Percentiles rank a stretch among this genome's conserved stretches.
phyloP scores from a whole-genome alignment of 441 rosid genomes.

The Theobroma grandiflorum region DNA sequence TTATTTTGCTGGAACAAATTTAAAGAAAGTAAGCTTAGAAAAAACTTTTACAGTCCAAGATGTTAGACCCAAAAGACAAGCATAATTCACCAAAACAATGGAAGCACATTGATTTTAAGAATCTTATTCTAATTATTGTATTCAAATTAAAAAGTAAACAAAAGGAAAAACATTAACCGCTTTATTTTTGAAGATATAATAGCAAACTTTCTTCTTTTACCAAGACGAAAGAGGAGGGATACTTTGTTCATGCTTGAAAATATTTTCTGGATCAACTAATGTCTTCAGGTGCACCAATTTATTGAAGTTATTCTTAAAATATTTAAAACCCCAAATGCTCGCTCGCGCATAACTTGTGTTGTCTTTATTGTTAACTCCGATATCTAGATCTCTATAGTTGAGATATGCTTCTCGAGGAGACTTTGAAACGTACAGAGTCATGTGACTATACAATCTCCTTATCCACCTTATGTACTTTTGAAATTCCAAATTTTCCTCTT shows the following conservation, averaged over 20 bases:
- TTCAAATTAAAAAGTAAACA: no score
- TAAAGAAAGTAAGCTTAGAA: no score
- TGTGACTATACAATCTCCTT: conserved; percentile 38
- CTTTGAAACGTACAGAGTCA: conserved; percentile 48
- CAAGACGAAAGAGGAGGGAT: conserved; percentile 32
- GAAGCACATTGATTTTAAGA: no score
- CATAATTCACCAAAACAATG: no score
- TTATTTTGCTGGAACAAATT: no score
- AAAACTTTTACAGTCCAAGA: no score
- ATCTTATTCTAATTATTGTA: no score
- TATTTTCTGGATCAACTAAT: conserved; percentile 56
- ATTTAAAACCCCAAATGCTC: conserved; percentile 58
- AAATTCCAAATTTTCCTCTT: conserved; percentile 1
- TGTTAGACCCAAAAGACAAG: no score
- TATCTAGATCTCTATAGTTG: conserved; percentile 14
- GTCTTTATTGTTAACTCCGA: not conserved
- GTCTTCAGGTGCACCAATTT: conserved; percentile 58
- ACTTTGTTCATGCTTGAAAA: conserved; percentile 63
- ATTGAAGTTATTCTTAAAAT: conserved; percentile 56
- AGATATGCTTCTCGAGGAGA: conserved; percentile 58
- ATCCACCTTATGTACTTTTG: conserved; percentile 45
- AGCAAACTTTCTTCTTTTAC: not conserved
- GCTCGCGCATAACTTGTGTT: conserved; percentile 38
- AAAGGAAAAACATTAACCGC: no score
- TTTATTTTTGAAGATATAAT: no score